Evolutionary conservation across 345 rosid species (phyloP).

Genomic region (Citrus glauca): DNA sequence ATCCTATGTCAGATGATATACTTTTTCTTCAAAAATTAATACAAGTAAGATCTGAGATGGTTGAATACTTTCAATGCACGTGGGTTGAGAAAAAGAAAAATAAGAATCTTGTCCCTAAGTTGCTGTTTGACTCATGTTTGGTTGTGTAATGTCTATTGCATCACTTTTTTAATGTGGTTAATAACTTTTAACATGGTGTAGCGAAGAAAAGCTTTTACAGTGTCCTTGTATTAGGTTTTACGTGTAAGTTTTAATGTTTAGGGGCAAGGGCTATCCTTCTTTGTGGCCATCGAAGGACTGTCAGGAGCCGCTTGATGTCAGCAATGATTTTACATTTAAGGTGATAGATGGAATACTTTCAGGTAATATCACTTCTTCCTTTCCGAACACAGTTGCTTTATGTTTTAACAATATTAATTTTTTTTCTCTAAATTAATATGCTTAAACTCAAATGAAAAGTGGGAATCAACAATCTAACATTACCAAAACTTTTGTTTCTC

Average conservation of each 20-base stretch:
- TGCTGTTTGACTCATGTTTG: not conserved
- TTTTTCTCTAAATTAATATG: not conserved
- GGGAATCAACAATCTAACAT: not conserved
- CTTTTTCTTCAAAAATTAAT: constrained; percentile 1
- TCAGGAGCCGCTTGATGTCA: constrained; percentile 70
- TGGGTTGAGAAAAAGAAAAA: not conserved
- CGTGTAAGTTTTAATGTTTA: constrained; percentile 10
- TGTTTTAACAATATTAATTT: not conserved
- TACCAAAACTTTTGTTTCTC: constrained; percentile 9
- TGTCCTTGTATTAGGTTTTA: not conserved
- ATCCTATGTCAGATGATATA: not conserved
- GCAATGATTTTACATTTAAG: constrained; percentile 60
- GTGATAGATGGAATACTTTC: constrained; percentile 76
- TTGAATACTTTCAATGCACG: not conserved
- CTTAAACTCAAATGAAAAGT: not conserved
- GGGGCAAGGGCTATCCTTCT: constrained; percentile 71
- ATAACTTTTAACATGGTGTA: not conserved
- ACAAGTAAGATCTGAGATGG: not conserved
- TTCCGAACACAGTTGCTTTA: not conserved
- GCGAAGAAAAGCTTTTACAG: not conserved
- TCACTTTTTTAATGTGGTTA: not conserved
- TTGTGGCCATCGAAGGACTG: constrained; percentile 75
- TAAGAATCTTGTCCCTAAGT: not conserved
- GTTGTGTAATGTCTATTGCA: not conserved
- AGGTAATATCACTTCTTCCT: constrained; percentile 29